These are phyloP conservation scores for Protomyces lactucae-debilis DNA, from an alignment of 1,139 yeast genomes.

Conservation along the genomic window DNA sequence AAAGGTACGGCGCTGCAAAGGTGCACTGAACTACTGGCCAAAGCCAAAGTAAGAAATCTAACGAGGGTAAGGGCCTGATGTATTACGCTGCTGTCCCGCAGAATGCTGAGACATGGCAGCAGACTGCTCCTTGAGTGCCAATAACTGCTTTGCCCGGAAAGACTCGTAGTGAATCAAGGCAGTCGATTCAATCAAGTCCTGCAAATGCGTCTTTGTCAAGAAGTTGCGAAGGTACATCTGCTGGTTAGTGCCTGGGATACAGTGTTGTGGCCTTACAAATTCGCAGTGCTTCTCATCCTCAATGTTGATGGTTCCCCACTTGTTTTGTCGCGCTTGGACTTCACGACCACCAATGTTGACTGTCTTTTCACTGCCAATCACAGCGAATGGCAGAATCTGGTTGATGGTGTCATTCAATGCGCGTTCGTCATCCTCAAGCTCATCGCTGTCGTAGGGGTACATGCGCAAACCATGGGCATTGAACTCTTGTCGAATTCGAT, in stretches of 20 bases:
- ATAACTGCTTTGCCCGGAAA: slow-evolving; percentile 88
- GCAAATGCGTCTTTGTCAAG: slow-evolving; percentile 89
- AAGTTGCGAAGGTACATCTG: slow-evolving; percentile 71
- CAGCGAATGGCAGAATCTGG: slow-evolving; percentile 74
- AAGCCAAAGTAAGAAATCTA: not conserved
- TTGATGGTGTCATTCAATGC: slow-evolving; percentile 43
- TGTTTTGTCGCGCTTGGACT: slow-evolving; percentile 84
- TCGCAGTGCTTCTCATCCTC: slow-evolving; percentile 95
- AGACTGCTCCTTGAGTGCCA: slow-evolving; percentile 75
- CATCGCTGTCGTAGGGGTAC: slow-evolving; percentile 85
- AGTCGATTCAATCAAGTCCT: slow-evolving; percentile 92
- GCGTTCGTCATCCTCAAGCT: slow-evolving; percentile 59
- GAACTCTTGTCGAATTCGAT: slow-evolving; percentile 65
- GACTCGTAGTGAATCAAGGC: slow-evolving; percentile 83
- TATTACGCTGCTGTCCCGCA: not conserved
- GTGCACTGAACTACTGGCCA: too few relatives aligned
- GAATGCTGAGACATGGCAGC: slow-evolving; percentile 20
- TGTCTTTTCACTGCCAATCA: slow-evolving; percentile 87
- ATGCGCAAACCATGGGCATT: slow-evolving; percentile 65
- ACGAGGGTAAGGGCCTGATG: not conserved
- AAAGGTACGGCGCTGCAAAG: too few relatives aligned
- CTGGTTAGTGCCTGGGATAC: not conserved
- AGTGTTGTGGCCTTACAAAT: slow-evolving; percentile 49
- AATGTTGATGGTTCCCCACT: slow-evolving; percentile 82
- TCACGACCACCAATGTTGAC: slow-evolving; percentile 62